phyloP scores from a whole-genome alignment of 345 rosid genomes.

The Brassica cretica region DNA sequence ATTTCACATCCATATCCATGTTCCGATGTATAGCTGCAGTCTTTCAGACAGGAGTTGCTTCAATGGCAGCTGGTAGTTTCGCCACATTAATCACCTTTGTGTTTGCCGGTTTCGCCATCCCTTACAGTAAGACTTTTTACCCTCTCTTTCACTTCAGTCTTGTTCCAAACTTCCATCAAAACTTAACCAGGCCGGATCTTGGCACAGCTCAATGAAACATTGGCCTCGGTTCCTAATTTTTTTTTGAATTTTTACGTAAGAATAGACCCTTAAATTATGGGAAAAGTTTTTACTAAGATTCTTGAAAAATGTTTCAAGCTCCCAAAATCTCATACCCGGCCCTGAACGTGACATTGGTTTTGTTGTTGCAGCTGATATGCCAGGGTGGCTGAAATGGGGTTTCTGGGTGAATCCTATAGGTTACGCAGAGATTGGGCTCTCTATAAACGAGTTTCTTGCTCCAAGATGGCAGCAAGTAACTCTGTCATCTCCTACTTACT shows the following conservation, averaged over 20 bases:
- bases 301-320: too few relatives aligned
- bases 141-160: background rate
- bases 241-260: too few relatives aligned
- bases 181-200: too few relatives aligned
- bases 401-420: constrained; percentile 74
- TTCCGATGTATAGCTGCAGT: constrained; percentile 67
- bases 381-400: constrained; percentile 73
- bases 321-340: too few relatives aligned
- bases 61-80: constrained; percentile 56
- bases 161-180: background rate
- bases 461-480: constrained; percentile 72
- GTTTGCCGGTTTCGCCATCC: constrained; percentile 66
- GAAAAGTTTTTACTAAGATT: too few relatives aligned
- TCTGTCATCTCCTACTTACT: background rate
- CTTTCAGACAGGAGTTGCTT: constrained; percentile 51
- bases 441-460: constrained; percentile 70
- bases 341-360: background rate
- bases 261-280: too few relatives aligned
- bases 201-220: too few relatives aligned
- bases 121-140: constrained; percentile 46
- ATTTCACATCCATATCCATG: constrained; percentile 64
- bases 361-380: constrained; percentile 60
- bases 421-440: constrained; percentile 69
- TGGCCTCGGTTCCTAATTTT: too few relatives aligned
- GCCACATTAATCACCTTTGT: constrained; percentile 43